These are phyloP conservation scores for Helianthus tuberosus DNA, from an alignment of 129 eudicot genomes.

Conservation along the genomic window DNA sequence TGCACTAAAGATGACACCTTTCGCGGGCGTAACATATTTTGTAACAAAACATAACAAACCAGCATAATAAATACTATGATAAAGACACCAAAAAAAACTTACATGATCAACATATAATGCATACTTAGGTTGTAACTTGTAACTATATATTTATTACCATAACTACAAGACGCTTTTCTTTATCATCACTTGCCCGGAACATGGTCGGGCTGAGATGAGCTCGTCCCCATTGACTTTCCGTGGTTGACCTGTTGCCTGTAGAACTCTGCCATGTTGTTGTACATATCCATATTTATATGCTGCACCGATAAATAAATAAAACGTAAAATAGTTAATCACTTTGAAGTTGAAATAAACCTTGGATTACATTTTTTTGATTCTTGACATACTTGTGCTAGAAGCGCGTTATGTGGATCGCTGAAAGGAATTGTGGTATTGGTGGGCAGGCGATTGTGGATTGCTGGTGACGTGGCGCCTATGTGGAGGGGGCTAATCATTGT, in stretches of 20 bases:
- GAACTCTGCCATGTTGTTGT: slow-evolving; percentile 73
- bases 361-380: not conserved
- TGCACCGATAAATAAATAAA: slow-evolving; percentile 39
- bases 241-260: slow-evolving; percentile 56
- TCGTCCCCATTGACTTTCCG: slow-evolving; percentile 35
- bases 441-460: slow-evolving; percentile 35
- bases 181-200: slow-evolving; percentile 36
- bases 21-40: not conserved
- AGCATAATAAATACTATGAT: slow-evolving; percentile 5
- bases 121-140: slow-evolving; percentile 13
- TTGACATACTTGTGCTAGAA: slow-evolving; percentile 65
- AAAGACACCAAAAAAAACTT: slow-evolving; percentile 7
- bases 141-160: slow-evolving; percentile 1
- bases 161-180: slow-evolving; percentile 28
- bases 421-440: slow-evolving; percentile 40
- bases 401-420: slow-evolving; percentile 52
- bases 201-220: slow-evolving; percentile 34
- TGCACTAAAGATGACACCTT: slow-evolving; percentile 14
- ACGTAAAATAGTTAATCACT: not conserved
- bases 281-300: slow-evolving; percentile 79
- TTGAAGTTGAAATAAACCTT: slow-evolving; percentile 3
- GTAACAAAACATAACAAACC: slow-evolving; percentile 17
- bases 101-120: slow-evolving; percentile 30
- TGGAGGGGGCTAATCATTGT: slow-evolving; percentile 35
- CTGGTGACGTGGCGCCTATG: slow-evolving; percentile 41